Base-by-base conservation (phyloP, 495 filamentous ascomycete species). In the Podospora fimiseda region DNA sequence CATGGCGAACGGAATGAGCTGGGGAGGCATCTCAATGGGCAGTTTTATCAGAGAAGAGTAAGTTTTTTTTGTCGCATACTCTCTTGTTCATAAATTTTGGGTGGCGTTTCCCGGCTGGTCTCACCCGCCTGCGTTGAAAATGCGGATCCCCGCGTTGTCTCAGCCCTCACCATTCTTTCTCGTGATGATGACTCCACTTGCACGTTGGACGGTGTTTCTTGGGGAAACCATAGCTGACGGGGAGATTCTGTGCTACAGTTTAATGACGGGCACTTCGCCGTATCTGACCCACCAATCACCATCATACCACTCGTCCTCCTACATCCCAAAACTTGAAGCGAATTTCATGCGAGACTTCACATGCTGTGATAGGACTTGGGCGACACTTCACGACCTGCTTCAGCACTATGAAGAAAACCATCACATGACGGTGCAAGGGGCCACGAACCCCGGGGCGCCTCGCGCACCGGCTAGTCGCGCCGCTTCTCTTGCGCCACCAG, bases 41-140 rank as follows among this genome's bases (percentile, higher is more conserved):
- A 96, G 92, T 67, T 97, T 90, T 79, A 91, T 98, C 69, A 81
- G 88, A 62, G 93, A 98, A 74, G 93, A 98, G 93, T 97, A 81
- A 82, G 92, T 90, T 3, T 43, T 37, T 42, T 55, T 42, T 50
- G 11, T 47, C n/a, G 38, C 43, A 55, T 38, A 53, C 36, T 16
- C 5, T 14, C 39, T 14, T 18, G 39, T 4, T n/a, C 39, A 5
- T 9, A 41, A 41, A 41, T 41, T 41, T 41, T n/a, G 5, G 14
- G 14, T 41, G 14, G 16, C 16, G 39, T 18, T 41, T 24, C 50
- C n/a, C 15, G 8, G 9, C 21, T 38, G 43, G 48, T 33, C 27
- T 33, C 27, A 33, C 27, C 27, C 27, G 27, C 5, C 11, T 5
- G 27, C 27, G 27, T 11, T 33, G 27, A 33, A 33, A 33, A 33